Evolutionary conservation across 1,139 yeast species (phyloP).

Genomic region (Hyphopichia buzzinii): DNA sequence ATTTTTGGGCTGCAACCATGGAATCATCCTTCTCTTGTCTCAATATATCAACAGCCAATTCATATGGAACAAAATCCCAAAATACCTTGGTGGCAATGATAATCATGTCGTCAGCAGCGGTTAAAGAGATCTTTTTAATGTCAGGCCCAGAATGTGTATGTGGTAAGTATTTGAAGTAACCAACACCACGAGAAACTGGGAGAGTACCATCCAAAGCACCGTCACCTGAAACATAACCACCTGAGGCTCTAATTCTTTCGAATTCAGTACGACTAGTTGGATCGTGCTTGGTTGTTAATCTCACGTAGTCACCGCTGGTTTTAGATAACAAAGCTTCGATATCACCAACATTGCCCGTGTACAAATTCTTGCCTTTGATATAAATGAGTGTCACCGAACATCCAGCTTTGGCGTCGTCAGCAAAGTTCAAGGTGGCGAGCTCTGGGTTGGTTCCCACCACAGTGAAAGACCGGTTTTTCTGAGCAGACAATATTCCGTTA

Average conservation of each 20-base stretch:
- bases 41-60: slow-evolving; percentile 87
- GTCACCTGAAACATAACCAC: slow-evolving; percentile 85
- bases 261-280: slow-evolving; percentile 81
- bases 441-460: slow-evolving; percentile 35
- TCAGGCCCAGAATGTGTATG: slow-evolving; percentile 90
- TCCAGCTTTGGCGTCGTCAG: slow-evolving; percentile 78
- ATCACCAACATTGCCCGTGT: slow-evolving; percentile 90
- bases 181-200: slow-evolving; percentile 87
- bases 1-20: slow-evolving; percentile 87
- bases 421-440: slow-evolving; percentile 35
- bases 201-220: slow-evolving; percentile 84
- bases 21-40: slow-evolving; percentile 82
- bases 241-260: slow-evolving; percentile 84
- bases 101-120: slow-evolving; percentile 76
- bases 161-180: slow-evolving; percentile 82
- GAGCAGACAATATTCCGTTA: slow-evolving; percentile 39
- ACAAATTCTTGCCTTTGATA: slow-evolving; percentile 65
- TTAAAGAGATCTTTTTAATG: slow-evolving; percentile 58
- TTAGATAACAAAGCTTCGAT: slow-evolving; percentile 78
- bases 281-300: slow-evolving; percentile 76
- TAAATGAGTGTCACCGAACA: slow-evolving; percentile 82
- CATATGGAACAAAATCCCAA: slow-evolving; percentile 83
- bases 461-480: slow-evolving; percentile 28
- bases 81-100: slow-evolving; percentile 82
- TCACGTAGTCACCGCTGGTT: slow-evolving; percentile 74